Evolutionary conservation across 495 filamentous ascomycete species (phyloP).

Genomic region (Lindgomyces ingoldianus): DNA sequence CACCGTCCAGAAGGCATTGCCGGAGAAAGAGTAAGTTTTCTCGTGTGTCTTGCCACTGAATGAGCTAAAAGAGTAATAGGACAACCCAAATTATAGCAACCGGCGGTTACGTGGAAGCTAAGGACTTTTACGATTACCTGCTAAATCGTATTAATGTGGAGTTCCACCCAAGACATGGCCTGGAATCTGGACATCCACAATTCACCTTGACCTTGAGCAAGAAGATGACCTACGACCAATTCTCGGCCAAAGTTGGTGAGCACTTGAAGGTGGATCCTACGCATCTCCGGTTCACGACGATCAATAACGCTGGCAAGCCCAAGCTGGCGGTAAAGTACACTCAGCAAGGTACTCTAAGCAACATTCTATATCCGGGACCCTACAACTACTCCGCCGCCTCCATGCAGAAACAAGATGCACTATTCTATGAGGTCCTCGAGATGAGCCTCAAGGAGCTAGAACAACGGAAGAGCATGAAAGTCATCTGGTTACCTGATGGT

Average conservation of each 20-base stretch:
- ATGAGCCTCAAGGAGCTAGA: slow-evolving; percentile 91
- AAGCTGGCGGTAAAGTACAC: slow-evolving; percentile 74
- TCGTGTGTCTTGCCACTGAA: background rate
- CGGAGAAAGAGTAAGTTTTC: slow-evolving; percentile 59
- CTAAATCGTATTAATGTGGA: slow-evolving; percentile 74
- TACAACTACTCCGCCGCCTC: slow-evolving; percentile 58
- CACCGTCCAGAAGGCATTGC: slow-evolving; percentile 75
- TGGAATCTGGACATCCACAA: slow-evolving; percentile 53
- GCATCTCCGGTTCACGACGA: slow-evolving; percentile 85
- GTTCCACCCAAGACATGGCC: slow-evolving; percentile 60
- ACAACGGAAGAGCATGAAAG: slow-evolving; percentile 78
- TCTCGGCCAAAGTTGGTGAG: slow-evolving; percentile 83
- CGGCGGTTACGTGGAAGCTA: slow-evolving; percentile 63
- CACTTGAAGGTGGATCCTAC: slow-evolving; percentile 75
- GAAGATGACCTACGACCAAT: slow-evolving; percentile 87
- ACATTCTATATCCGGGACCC: slow-evolving; percentile 70
- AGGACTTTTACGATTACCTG: slow-evolving; percentile 89
- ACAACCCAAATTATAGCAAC: slow-evolving; percentile 18
- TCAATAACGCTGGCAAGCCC: slow-evolving; percentile 71
- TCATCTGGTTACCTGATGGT: slow-evolving; percentile 85
- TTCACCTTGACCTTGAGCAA: slow-evolving; percentile 77
- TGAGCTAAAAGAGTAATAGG: slow-evolving; percentile 11
- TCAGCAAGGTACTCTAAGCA: slow-evolving; percentile 62
- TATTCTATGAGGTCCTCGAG: slow-evolving; percentile 91
- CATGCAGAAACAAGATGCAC: slow-evolving; percentile 69